Base-by-base conservation (phyloP, 495 filamentous ascomycete species). In the Tuber indicum region DNA sequence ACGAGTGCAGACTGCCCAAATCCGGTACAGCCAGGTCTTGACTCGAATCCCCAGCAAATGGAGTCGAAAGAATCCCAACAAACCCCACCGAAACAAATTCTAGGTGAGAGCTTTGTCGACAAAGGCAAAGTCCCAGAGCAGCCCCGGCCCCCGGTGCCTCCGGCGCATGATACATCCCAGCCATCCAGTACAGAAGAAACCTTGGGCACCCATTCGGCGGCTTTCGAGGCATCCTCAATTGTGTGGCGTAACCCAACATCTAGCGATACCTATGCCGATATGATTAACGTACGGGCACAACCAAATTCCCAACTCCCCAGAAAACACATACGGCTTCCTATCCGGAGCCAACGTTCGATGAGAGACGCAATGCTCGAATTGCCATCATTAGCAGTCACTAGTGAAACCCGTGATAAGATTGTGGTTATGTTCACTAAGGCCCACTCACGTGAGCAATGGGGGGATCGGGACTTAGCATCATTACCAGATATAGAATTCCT, bases 181-280 rank as follows among this genome's bases (percentile, higher is more conserved):
- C 26, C 58, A 32, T 66, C 58, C 17, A 36, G 58, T 36, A 19
- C 58, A 36, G 58, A 66, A 36, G 58, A 66, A 66, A 66, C 58
- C 14, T 66, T 66, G 58, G 58, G 16, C 19, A 1, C 58, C 58
- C 58, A 66, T 36, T 66, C 58, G 14, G 26, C 26, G 0, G 58
- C 58, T 36, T 66, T 66, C 58, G 58, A 66, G 58, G 58, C 26
- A 66, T 66, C 58, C 26, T 66, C 58, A 36, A 66, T 66, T 66
- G 4, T 17, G 1, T 66, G 58, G 58, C 58, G 58, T 36, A 36
- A 66, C 58, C 58, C 58, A 32, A 66, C 26, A 36, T 32, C 58
- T 3, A 66, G 58, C 58, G 58, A 66, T 66, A 66, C 26, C 16
- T 6, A 66, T 36, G 58, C 58, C 26, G 58, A 66, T 36, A 17